Evolutionary conservation across 139 green algal genomes (phyloP).

Genomic region (Pseudopediastrum boryanum): DNA sequence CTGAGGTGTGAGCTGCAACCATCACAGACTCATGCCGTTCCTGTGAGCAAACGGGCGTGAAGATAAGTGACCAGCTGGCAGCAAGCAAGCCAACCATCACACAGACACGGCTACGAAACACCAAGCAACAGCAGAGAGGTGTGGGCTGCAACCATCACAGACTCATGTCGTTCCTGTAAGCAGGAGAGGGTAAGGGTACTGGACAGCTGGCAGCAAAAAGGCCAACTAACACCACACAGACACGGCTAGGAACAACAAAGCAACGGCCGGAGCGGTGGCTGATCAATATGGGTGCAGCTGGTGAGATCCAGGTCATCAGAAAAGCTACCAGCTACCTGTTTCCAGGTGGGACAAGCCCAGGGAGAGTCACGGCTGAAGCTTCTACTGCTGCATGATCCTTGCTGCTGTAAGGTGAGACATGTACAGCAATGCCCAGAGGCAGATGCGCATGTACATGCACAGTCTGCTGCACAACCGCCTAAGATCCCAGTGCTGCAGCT

Average conservation of each 20-base stretch:
- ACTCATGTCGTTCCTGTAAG: constrained; percentile 82
- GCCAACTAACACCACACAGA: constrained; percentile 45
- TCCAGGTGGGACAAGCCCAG: no score
- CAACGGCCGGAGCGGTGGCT: constrained; percentile 63
- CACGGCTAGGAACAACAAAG: constrained; percentile 97
- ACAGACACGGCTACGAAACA: constrained; percentile 95
- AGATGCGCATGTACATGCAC: neutral
- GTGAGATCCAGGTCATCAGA: neutral
- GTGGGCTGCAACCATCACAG: constrained; percentile 91
- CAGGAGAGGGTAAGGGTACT: neutral
- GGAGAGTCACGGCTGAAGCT: no score
- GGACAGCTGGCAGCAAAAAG: neutral
- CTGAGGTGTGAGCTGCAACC: constrained; percentile 92
- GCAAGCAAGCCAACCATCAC: neutral
- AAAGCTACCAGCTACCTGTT: neutral
- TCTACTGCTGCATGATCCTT: no score
- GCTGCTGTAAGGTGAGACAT: no score
- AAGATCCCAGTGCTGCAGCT: no score
- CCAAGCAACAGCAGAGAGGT: constrained; percentile 94
- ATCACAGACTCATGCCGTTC: constrained; percentile 90
- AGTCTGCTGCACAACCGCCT: neutral
- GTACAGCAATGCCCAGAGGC: no score
- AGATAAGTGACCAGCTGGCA: neutral
- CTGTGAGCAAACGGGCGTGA: constrained; percentile 40
- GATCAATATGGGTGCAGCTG: neutral